These are phyloP conservation scores for Malassezia japonica DNA, from an alignment of 1,284 basidiomycete species.

Conservation along the genomic window DNA sequence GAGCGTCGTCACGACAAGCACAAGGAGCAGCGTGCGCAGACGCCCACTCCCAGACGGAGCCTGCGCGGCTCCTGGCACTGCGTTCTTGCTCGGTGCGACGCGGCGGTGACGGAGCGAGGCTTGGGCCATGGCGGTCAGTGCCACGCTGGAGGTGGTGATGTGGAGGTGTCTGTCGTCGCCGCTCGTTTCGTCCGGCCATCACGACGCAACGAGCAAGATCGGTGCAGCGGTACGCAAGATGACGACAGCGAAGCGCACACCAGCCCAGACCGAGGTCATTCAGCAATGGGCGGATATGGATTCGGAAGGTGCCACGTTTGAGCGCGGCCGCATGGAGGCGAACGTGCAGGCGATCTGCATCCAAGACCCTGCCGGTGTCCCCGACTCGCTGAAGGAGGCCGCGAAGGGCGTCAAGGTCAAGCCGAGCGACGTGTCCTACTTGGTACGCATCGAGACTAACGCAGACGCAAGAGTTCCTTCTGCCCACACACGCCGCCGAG, in stretches of 20 bases:
- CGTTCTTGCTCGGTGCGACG: conserved; percentile 2
- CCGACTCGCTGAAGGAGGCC: conserved; percentile 20
- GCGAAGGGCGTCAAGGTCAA: conserved; percentile 34
- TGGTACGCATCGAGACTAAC: conserved; percentile 31
- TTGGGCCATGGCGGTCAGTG: not conserved
- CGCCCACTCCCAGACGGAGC: not conserved
- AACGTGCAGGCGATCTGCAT: conserved; percentile 34
- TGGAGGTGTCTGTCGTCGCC: not conserved
- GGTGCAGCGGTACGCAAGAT: not conserved
- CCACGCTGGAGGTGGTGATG: conserved; percentile 5
- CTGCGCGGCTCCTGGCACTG: not conserved
- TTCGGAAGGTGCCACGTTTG: conserved; percentile 36
- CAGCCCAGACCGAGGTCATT: conserved; percentile 26
- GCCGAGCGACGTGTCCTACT: conserved; percentile 29
- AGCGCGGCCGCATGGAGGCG: conserved; percentile 39
- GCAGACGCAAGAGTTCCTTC: conserved; percentile 22
- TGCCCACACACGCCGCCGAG: conserved; percentile 22
- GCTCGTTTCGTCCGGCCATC: not conserved
- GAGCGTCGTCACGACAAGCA: conserved; percentile 9
- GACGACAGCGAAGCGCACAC: not conserved
- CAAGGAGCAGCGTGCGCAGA: conserved; percentile 1
- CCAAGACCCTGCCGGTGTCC: conserved; percentile 23
- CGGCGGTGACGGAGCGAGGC: conserved; percentile 1
- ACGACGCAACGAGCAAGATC: not conserved
- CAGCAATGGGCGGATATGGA: conserved; percentile 44